phyloP scores from a whole-genome alignment of 2,329 filamentous ascomycete genomes.

The Gremmenia infestans region DNA sequence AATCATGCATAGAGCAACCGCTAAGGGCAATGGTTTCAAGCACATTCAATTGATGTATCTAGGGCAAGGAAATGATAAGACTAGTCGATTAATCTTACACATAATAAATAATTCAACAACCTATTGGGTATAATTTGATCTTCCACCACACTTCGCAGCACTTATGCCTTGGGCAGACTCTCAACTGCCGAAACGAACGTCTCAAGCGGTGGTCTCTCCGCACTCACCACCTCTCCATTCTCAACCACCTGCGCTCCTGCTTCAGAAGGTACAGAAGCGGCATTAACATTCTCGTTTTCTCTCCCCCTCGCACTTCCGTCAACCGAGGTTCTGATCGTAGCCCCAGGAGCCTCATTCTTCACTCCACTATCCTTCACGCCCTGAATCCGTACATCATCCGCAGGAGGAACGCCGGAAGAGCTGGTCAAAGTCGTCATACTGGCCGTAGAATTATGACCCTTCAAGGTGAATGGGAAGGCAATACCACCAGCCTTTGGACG shows the following conservation, averaged over 20 bases:
- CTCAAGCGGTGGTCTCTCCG: conserved; percentile 42
- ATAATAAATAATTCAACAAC: background rate
- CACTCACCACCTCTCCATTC: conserved; percentile 17
- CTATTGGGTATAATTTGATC: background rate
- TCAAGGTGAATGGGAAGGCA: conserved; percentile 68
- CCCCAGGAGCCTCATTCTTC: background rate
- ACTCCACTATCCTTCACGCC: conserved; percentile 17
- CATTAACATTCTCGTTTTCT: conserved; percentile 2
- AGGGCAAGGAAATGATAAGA: too few species aligned
- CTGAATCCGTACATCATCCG: conserved; percentile 15
- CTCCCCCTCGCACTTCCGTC: background rate
- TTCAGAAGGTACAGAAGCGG: background rate
- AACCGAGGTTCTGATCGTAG: background rate
- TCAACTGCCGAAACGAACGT: conserved; percentile 46
- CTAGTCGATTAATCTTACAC: too few species aligned
- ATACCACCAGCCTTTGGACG: conserved; percentile 64
- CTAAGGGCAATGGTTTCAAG: too few species aligned
- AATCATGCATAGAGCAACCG: too few species aligned
- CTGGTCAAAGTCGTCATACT: conserved; percentile 63
- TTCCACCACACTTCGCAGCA: background rate
- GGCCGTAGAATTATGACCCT: conserved; percentile 52
- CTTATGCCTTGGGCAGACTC: background rate
- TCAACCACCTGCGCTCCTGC: conserved; percentile 10
- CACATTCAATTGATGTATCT: too few species aligned
- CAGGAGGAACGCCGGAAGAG: conserved; percentile 25